Evolutionary conservation across 2,329 filamentous ascomycete genomes (phyloP).

Genomic region (Paraphaeosphaeria minitans): DNA sequence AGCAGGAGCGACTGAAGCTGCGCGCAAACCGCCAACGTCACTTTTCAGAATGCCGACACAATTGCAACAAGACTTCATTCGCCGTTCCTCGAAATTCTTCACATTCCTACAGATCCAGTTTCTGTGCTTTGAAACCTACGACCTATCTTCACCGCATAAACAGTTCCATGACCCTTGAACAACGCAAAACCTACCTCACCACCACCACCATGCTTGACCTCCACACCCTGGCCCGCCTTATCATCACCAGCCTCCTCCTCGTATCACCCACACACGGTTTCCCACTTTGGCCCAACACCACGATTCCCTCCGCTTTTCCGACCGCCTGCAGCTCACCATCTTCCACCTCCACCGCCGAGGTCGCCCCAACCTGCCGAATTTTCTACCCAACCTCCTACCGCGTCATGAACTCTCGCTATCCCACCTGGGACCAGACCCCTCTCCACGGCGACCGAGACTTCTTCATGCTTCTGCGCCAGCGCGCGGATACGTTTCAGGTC

Average conservation of each 20-base stretch:
- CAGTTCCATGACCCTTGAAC: no score
- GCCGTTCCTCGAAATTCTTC: not conserved
- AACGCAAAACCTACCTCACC: not conserved
- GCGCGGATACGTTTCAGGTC: conserved; percentile 23
- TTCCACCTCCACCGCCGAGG: not conserved
- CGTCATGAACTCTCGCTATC: conserved; percentile 36
- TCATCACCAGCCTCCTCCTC: not conserved
- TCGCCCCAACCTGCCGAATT: conserved; percentile 24
- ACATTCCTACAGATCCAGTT: not conserved
- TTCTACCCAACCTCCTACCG: conserved; percentile 30
- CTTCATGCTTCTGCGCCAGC: conserved; percentile 38
- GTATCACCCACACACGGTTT: not conserved
- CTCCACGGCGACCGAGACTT: conserved; percentile 27
- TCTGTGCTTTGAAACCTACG: not conserved
- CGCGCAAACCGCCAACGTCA: not conserved
- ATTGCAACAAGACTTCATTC: not conserved
- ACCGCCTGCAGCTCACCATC: not conserved
- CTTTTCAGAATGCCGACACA: not conserved
- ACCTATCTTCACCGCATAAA: not conserved
- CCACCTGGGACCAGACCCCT: conserved; percentile 23
- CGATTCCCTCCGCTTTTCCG: not conserved
- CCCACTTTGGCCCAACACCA: conserved; percentile 3
- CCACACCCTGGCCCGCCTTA: not conserved
- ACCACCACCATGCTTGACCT: not conserved
- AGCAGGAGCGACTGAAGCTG: not conserved